Evolutionary conservation across 2,329 filamentous ascomycete genomes (phyloP).

Genomic region (Diaporthe sp.): DNA sequence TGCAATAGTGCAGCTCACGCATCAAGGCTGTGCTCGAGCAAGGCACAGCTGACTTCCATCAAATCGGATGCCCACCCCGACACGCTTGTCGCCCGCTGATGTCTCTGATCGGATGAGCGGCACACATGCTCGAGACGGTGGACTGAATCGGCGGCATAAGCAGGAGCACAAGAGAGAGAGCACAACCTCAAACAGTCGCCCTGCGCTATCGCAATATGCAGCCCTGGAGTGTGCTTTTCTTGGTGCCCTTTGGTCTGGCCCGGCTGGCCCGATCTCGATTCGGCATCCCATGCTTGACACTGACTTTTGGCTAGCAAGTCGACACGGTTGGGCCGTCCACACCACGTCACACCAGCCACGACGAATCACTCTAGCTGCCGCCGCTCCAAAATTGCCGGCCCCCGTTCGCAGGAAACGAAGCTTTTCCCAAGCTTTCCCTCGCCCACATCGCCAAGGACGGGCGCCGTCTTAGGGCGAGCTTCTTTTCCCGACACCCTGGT

Average conservation of each 20-base stretch:
- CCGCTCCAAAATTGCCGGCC: constrained; percentile 20
- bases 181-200: constrained; percentile 5
- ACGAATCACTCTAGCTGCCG: neutral
- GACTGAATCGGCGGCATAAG: neutral
- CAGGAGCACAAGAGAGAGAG: neutral
- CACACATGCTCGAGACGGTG: neutral
- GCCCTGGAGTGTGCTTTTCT: neutral
- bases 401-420: neutral
- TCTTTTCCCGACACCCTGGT: constrained; percentile 33
- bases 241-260: neutral
- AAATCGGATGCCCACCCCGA: neutral
- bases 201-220: constrained; percentile 3
- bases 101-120: neutral
- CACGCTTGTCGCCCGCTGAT: neutral
- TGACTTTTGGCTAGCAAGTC: neutral
- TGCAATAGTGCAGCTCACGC: neutral
- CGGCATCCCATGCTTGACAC: neutral
- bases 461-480: constrained; percentile 29
- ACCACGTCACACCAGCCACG: constrained; percentile 3
- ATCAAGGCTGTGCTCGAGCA: constrained; percentile 5
- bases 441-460: constrained; percentile 34
- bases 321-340: neutral
- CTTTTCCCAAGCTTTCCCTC: constrained; percentile 10
- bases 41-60: neutral
- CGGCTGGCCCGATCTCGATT: constrained; percentile 11